Conservation (phyloP, 441 rosid species). For the Syzygium malaccense region DNA sequence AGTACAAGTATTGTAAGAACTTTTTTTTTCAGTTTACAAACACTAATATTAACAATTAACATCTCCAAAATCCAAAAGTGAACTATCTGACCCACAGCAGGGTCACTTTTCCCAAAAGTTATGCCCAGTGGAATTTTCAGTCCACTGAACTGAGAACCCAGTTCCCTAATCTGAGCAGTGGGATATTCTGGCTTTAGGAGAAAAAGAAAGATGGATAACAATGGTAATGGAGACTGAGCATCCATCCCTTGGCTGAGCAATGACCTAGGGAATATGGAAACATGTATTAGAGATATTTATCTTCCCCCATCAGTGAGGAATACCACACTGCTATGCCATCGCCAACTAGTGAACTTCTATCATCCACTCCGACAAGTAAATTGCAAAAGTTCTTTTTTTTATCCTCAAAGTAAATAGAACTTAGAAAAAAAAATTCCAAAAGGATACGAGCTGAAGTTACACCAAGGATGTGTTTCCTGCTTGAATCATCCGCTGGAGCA, state of each 20-base stretch:
- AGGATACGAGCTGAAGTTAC: constrained; percentile 81
- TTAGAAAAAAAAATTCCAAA: neutral
- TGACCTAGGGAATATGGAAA: neutral
- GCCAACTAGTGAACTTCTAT: neutral
- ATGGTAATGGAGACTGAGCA: neutral
- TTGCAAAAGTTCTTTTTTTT: neutral
- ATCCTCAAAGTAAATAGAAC: neutral
- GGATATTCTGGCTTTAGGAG: neutral
- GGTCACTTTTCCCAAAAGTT: neutral
- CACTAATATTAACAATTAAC: neutral
- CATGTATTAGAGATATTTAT: neutral
- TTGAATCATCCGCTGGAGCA: constrained; percentile 64
- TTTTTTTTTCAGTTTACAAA: neutral
- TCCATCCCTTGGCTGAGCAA: neutral
- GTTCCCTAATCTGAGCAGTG: neutral
- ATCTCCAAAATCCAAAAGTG: neutral
- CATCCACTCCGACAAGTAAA: neutral
- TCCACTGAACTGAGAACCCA: neutral
- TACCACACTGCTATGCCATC: neutral
- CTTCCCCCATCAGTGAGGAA: neutral
- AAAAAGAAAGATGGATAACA: neutral
- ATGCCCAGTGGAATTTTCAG: neutral
- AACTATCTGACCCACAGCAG: neutral
- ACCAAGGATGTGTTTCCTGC: constrained; percentile 67
- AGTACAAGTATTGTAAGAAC: neutral